Evolutionary conservation across 2,329 filamentous ascomycete genomes (phyloP).

Genomic region (Cercospora brassicicola): DNA sequence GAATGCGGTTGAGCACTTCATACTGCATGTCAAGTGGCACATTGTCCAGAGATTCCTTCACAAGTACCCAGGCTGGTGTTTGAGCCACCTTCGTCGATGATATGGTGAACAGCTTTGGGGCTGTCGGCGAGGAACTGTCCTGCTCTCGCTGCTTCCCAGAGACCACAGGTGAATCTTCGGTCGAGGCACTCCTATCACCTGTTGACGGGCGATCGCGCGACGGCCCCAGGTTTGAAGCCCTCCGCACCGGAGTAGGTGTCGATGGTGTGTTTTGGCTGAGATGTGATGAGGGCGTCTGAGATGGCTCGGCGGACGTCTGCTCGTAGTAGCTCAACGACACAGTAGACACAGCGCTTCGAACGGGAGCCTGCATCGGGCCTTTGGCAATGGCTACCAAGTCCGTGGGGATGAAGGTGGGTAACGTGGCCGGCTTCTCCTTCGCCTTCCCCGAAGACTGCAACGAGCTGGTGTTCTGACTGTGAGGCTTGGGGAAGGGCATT

Average conservation of each 20-base stretch:
- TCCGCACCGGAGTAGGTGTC: slow-evolving; percentile 63
- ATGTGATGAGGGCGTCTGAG: slow-evolving; percentile 35
- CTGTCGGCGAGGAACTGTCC: slow-evolving; percentile 42
- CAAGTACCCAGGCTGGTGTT: slow-evolving; percentile 45
- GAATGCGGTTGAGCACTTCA: slow-evolving; percentile 79
- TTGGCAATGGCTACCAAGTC: slow-evolving; percentile 76
- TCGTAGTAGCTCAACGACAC: slow-evolving; percentile 79
- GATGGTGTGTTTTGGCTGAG: slow-evolving; percentile 53
- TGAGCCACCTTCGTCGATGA: slow-evolving; percentile 51
- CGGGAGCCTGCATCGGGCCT: slow-evolving; percentile 42
- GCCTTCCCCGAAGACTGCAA: slow-evolving; percentile 62
- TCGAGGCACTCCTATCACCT: slow-evolving; percentile 29
- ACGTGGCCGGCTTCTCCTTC: slow-evolving; percentile 67
- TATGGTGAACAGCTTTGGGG: slow-evolving; percentile 63
- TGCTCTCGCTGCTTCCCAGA: slow-evolving; percentile 33
- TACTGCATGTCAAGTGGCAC: slow-evolving; percentile 74
- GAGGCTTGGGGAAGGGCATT: slow-evolving; percentile 72
- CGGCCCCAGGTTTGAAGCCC: slow-evolving; percentile 57
- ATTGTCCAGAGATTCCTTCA: slow-evolving; percentile 51
- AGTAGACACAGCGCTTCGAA: slow-evolving; percentile 75
- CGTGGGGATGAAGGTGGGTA: slow-evolving; percentile 68
- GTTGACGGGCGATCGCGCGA: slow-evolving; percentile 39
- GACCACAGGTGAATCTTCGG: slow-evolving; percentile 31
- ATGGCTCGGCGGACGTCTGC: slow-evolving; percentile 34
- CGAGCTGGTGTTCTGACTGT: slow-evolving; percentile 55